Evolutionary conservation across 1,284 basidiomycete genomes (phyloP).

Genomic region (Cutaneotrichosporon sp.): DNA sequence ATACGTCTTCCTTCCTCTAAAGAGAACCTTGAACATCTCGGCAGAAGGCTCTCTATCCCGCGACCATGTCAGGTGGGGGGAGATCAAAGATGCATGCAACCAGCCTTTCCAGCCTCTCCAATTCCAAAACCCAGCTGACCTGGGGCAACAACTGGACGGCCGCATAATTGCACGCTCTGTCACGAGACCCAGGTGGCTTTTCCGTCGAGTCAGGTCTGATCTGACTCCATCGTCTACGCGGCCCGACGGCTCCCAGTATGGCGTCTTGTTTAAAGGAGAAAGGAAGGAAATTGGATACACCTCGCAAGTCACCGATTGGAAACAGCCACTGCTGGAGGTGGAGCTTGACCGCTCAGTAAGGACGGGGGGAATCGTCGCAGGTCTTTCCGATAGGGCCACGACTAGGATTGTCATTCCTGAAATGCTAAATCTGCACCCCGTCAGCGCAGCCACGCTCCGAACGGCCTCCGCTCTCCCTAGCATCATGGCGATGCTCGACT

Average conservation of each 20-base stretch:
- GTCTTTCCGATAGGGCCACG: not conserved
- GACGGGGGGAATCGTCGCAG: conserved; percentile 22
- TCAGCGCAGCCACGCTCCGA: conserved; percentile 26
- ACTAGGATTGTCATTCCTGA: conserved; percentile 19
- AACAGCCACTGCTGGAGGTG: conserved; percentile 26
- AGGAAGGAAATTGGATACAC: not conserved
- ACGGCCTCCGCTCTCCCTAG: conserved; percentile 25
- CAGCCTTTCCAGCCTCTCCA: not conserved
- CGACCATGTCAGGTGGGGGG: conserved; percentile 32
- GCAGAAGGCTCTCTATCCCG: not conserved
- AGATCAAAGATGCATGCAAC: conserved; percentile 13
- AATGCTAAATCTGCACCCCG: conserved; percentile 18
- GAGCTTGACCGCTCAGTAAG: conserved; percentile 12
- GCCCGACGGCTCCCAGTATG: not conserved
- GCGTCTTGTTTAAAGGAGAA: not conserved
- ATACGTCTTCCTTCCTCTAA: conserved; percentile 31
- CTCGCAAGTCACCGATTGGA: not conserved
- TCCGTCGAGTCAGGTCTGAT: conserved; percentile 19
- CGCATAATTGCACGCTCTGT: conserved; percentile 14
- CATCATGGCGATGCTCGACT: conserved; percentile 25
- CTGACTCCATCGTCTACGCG: conserved; percentile 4
- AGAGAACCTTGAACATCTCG: not conserved
- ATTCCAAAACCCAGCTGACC: not conserved
- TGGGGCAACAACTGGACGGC: not conserved
- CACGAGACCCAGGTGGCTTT: conserved; percentile 15